Evolutionary conservation across 352 stramenopile species (phyloP).

Genomic region (Globisporangium orthogonon): DNA sequence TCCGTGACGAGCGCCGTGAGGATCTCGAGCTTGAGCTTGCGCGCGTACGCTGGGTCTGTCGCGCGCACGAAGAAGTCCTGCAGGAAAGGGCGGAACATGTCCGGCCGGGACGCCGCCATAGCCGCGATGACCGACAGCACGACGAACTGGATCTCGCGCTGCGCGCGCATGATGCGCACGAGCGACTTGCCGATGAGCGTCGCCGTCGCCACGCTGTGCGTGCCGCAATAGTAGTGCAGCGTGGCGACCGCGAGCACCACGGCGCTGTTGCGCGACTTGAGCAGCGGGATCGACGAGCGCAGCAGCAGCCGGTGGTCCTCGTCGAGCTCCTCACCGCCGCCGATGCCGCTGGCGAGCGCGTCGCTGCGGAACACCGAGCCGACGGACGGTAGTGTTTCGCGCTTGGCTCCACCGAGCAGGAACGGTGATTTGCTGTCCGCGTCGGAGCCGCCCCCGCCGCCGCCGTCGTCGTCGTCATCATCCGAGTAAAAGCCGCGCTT

Average conservation of each 20-base stretch:
- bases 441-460: conserved; percentile 44
- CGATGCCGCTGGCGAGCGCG: conserved; percentile 56
- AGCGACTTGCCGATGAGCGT: conserved; percentile 95
- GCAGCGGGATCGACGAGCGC: conserved; percentile 92
- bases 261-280: conserved; percentile 96
- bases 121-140: conserved; percentile 89
- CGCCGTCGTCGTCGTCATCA: conserved; percentile 61
- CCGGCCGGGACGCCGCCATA: conserved; percentile 91
- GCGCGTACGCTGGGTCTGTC: conserved; percentile 93
- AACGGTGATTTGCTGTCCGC: conserved; percentile 62
- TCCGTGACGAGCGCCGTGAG: conserved; percentile 90
- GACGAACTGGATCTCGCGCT: conserved; percentile 97
- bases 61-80: conserved; percentile 96
- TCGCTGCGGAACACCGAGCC: conserved; percentile 76
- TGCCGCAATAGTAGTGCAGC: conserved; percentile 97
- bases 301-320: conserved; percentile 95
- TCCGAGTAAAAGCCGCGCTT: conserved; percentile 96
- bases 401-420: conserved; percentile 23
- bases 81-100: conserved; percentile 95
- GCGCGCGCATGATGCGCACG: conserved; percentile 95
- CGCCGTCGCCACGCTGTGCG: conserved; percentile 75
- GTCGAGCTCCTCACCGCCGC: conserved; percentile 84
- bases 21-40: conserved; percentile 98
- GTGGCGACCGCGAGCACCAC: conserved; percentile 96
- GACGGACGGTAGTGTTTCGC: conserved; percentile 49